These are phyloP conservation scores for Solanum hybrid DNA, from an alignment of 305 asterid genomes.

Conservation along the genomic window DNA sequence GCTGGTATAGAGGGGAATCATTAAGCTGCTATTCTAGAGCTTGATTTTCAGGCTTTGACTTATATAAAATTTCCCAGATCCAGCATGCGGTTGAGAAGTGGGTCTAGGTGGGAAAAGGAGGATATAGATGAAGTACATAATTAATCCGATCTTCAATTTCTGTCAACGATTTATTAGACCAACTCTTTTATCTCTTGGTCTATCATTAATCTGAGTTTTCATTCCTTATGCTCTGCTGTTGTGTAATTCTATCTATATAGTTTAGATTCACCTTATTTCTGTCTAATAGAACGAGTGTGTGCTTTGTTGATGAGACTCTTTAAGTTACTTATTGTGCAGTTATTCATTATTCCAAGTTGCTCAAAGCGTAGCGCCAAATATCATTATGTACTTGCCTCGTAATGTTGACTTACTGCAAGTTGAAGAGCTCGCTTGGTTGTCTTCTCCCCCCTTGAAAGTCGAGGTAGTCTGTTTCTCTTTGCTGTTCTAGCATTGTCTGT, in stretches of 20 bases:
- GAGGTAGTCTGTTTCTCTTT: conserved; percentile 29
- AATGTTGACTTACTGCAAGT: conserved; percentile 59
- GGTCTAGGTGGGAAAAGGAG: neutral
- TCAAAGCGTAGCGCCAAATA: conserved; percentile 60
- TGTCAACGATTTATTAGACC: neutral
- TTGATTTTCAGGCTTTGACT: neutral
- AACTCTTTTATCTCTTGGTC: neutral
- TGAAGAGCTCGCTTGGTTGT: conserved; percentile 71
- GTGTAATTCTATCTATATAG: neutral
- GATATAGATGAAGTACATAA: neutral
- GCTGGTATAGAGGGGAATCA: neutral
- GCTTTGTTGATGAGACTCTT: neutral
- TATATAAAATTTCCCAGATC: neutral
- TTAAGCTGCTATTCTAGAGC: neutral
- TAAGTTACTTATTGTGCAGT: conserved; percentile 33
- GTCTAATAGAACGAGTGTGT: no score
- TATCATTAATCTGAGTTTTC: neutral
- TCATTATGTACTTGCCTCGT: conserved; percentile 72
- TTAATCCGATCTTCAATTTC: neutral
- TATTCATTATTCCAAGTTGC: conserved; percentile 64
- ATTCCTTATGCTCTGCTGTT: neutral
- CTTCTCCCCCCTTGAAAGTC: conserved; percentile 68
- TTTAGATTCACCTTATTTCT: neutral
- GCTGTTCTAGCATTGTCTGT: neutral
- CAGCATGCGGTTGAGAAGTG: neutral